Percentiles rank a stretch among this genome's conserved stretches.
Conservation (phyloP, 2,329 filamentous ascomycete genomes). For the Fusarium nurragi region DNA sequence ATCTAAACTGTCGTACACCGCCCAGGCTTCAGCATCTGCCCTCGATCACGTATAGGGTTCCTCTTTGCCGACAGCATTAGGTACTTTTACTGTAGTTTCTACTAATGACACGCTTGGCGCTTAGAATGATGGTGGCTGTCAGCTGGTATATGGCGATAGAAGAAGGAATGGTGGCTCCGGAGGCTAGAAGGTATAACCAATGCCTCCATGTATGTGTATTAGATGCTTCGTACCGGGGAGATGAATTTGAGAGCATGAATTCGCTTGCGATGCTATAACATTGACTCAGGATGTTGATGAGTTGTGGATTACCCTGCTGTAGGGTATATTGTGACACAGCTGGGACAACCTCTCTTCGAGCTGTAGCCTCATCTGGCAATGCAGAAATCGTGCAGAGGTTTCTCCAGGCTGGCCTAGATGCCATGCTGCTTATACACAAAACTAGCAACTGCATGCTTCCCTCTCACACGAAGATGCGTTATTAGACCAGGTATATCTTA, state of each 20-base stretch:
- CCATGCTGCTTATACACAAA: too few relatives aligned
- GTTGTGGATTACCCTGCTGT: background rate
- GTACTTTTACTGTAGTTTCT: conserved; percentile 33
- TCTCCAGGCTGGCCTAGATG: too few relatives aligned
- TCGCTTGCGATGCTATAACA: background rate
- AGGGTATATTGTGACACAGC: background rate
- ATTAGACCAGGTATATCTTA: too few relatives aligned
- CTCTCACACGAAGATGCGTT: too few relatives aligned
- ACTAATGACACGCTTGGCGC: conserved; percentile 31
- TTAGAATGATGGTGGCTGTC: conserved; percentile 23
- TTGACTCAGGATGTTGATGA: background rate
- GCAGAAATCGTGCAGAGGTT: too few relatives aligned
- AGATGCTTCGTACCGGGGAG: conserved; percentile 34
- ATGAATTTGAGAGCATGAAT: conserved; percentile 25
- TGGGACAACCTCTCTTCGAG: too few relatives aligned
- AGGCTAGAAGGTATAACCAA: conserved; percentile 22
- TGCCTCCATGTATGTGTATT: conserved; percentile 42
- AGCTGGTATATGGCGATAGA: conserved; percentile 32
- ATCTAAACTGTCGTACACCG: conserved; percentile 67
- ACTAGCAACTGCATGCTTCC: too few relatives aligned
- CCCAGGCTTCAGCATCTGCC: conserved; percentile 12
- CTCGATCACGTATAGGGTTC: conserved; percentile 17
- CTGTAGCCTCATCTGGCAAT: too few relatives aligned
- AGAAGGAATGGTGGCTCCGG: background rate
- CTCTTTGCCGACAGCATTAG: conserved; percentile 10